Conservation (phyloP, 768 basidiomycete genomes). For the Sporobolomyces roseus region DNA sequence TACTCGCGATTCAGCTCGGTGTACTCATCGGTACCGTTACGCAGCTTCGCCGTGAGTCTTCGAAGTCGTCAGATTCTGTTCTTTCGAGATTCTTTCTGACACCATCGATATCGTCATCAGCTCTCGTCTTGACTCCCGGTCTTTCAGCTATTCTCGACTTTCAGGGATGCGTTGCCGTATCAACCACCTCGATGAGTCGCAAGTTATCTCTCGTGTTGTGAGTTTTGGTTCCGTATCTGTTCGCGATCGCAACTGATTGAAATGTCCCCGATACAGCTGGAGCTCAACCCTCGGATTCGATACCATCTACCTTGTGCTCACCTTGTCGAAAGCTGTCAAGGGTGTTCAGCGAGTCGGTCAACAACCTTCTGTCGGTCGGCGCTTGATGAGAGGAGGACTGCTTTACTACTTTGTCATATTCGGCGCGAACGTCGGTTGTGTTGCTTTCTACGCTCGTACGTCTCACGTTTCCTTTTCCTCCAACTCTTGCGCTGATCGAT, state of each 20-base stretch:
- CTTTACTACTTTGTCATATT: slow-evolving; percentile 10
- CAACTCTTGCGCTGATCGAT: no score
- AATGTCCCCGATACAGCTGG: slow-evolving; percentile 1
- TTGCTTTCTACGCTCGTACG: slow-evolving; percentile 2
- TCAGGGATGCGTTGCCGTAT: slow-evolving; percentile 7
- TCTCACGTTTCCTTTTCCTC: background rate
- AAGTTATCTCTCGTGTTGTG: background rate
- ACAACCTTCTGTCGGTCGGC: background rate
- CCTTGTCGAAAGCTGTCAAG: background rate
- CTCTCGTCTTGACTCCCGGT: background rate
- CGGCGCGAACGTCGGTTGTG: background rate
- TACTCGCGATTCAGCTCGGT: background rate
- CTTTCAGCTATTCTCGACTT: background rate
- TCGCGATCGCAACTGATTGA: background rate
- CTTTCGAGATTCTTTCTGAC: background rate
- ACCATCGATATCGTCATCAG: background rate
- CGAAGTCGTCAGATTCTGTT: background rate
- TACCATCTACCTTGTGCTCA: background rate
- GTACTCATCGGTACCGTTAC: background rate
- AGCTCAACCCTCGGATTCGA: background rate
- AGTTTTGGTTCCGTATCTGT: background rate
- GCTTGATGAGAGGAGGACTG: background rate
- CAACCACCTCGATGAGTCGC: background rate
- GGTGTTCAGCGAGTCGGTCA: background rate
- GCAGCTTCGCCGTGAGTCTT: slow-evolving; percentile 5